Conservation (phyloP, 2,329 filamentous ascomycete species). For the Arthroderma uncinatum region DNA sequence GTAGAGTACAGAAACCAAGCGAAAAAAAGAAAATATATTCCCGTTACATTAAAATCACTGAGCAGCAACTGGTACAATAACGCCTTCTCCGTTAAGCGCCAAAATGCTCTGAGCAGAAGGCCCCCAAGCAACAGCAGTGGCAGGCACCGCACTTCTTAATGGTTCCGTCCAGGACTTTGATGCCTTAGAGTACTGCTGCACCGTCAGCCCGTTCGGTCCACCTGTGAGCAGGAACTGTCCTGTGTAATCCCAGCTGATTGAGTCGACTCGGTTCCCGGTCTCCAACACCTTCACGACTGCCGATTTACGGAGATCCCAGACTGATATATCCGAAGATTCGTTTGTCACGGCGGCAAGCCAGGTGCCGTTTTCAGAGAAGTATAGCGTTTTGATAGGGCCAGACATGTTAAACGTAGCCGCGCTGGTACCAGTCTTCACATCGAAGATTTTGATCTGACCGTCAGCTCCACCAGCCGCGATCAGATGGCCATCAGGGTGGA, state of each 20-base stretch:
- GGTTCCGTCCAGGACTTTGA: slow-evolving; percentile 84
- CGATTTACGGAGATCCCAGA: slow-evolving; percentile 87
- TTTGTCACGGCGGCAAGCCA: slow-evolving; percentile 81
- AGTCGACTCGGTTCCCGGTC: slow-evolving; percentile 64
- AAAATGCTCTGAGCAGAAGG: slow-evolving; percentile 61
- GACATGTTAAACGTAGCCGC: slow-evolving; percentile 59
- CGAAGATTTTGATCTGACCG: slow-evolving; percentile 78
- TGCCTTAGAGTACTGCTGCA: slow-evolving; percentile 81
- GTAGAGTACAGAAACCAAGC: slow-evolving; percentile 2
- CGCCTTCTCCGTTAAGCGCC: slow-evolving; percentile 62
- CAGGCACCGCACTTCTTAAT: slow-evolving; percentile 62
- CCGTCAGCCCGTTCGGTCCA: slow-evolving; percentile 67
- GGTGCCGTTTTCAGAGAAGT: slow-evolving; percentile 93
- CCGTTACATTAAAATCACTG: slow-evolving; percentile 33
- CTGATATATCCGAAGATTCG: slow-evolving; percentile 64
- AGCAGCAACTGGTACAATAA: slow-evolving; percentile 56
- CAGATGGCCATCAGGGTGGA: slow-evolving; percentile 95
- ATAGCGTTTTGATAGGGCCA: slow-evolving; percentile 61
- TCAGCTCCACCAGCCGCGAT: slow-evolving; percentile 71
- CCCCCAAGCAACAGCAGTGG: slow-evolving; percentile 68
- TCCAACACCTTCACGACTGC: slow-evolving; percentile 76
- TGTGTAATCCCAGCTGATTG: slow-evolving; percentile 83
- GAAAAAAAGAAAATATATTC: neutral
- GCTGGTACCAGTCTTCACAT: slow-evolving; percentile 66
- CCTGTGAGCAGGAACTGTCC: slow-evolving; percentile 82